Percentiles rank a stretch among this genome's conserved stretches.
Evolutionary conservation across 108 stramenopile species (phyloP).

Genomic region (Phaeodactylum tricornutum): DNA sequence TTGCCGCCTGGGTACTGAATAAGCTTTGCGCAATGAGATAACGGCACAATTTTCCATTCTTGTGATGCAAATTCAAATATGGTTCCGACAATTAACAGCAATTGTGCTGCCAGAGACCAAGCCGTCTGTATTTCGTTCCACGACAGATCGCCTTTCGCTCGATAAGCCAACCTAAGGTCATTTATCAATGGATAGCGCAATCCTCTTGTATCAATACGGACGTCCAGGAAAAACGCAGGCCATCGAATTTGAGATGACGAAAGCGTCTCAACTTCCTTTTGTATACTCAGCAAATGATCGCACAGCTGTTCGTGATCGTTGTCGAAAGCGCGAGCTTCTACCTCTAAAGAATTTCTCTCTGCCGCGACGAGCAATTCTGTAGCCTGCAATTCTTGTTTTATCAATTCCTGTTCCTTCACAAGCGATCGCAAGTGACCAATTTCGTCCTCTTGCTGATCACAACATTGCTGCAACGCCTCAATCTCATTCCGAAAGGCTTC

Average conservation of each 20-base stretch:
- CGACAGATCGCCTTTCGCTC: conserved; percentile 29
- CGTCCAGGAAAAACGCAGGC: conserved; percentile 22
- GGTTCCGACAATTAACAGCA: conserved; percentile 29
- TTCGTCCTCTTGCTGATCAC: conserved; percentile 17
- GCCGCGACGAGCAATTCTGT: conserved; percentile 12
- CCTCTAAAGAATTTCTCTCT: conserved; percentile 27
- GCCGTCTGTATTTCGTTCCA: conserved; percentile 10
- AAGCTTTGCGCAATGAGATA: conserved; percentile 46
- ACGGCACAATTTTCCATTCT: conserved; percentile 47
- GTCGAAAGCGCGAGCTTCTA: conserved; percentile 14
- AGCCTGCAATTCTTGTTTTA: conserved; percentile 17
- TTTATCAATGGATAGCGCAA: conserved; percentile 54
- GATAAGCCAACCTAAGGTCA: conserved; percentile 38
- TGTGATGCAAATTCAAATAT: conserved; percentile 24
- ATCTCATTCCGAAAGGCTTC: conserved; percentile 27
- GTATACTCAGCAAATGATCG: neutral
- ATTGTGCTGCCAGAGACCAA: conserved; percentile 43
- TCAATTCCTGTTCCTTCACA: conserved; percentile 15
- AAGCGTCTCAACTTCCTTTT: conserved; percentile 17
- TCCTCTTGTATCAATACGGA: conserved; percentile 39
- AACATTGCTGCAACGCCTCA: conserved; percentile 15
- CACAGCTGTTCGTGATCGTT: neutral
- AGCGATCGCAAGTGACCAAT: conserved; percentile 15
- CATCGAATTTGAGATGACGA: conserved; percentile 17
- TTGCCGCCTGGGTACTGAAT: conserved; percentile 16